Conservation (phyloP, 495 filamentous ascomycete species). For the Aspergillus nidulans region DNA sequence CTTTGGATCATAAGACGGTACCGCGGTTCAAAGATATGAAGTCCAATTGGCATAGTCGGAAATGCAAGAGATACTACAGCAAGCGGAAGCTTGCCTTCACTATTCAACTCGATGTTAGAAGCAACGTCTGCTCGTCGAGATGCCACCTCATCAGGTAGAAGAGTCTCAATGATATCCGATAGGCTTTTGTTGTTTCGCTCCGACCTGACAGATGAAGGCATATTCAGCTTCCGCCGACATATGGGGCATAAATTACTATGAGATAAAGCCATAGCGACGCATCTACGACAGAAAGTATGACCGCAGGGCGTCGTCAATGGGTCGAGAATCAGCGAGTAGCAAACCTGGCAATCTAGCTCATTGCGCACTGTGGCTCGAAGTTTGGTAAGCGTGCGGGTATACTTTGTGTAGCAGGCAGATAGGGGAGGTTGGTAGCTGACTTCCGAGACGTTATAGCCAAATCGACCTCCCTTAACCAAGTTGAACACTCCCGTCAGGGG, state of each 20-base stretch:
- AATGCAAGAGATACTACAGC: constrained; percentile 81
- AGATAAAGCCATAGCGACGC: constrained; percentile 67
- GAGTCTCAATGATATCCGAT: constrained; percentile 50
- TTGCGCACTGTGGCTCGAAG: constrained; percentile 56
- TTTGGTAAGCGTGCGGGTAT: constrained; percentile 32
- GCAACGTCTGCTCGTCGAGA: constrained; percentile 47
- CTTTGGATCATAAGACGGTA: constrained; percentile 86
- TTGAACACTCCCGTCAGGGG: constrained; percentile 29
- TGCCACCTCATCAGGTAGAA: constrained; percentile 65
- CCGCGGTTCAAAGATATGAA: constrained; percentile 88
- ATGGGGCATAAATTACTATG: constrained; percentile 74
- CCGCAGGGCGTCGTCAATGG: constrained; percentile 82
- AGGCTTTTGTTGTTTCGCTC: constrained; percentile 62
- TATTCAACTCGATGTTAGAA: constrained; percentile 46
- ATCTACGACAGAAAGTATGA: constrained; percentile 83
- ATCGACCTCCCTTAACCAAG: constrained; percentile 25
- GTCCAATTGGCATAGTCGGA: constrained; percentile 75
- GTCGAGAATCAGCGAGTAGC: constrained; percentile 72
- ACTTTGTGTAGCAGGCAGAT: constrained; percentile 39
- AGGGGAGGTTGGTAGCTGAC: constrained; percentile 49
- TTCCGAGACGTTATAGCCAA: constrained; percentile 40
- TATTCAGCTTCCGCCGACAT: constrained; percentile 63
- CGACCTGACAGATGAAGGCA: constrained; percentile 50
- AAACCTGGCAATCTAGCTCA: constrained; percentile 85
- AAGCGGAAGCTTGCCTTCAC: constrained; percentile 61